These are phyloP conservation scores for Leptographium lundbergii DNA, from an alignment of 2,329 filamentous ascomycete genomes.

Conservation along the genomic window DNA sequence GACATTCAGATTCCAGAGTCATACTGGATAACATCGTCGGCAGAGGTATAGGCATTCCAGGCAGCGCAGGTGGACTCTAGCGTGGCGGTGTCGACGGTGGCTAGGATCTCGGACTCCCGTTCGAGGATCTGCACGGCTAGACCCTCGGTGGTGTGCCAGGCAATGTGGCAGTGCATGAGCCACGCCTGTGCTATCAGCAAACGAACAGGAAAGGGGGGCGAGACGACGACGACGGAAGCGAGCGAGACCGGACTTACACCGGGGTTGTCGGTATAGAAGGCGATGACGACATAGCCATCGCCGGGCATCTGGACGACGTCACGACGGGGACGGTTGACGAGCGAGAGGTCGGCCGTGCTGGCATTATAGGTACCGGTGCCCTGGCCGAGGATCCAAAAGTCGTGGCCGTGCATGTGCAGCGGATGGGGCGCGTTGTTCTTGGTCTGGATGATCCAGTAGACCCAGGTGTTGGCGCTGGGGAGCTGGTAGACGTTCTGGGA, in stretches of 20 bases:
- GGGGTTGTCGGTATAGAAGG: conserved; percentile 34
- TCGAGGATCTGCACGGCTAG: conserved; percentile 4
- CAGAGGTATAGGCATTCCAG: not conserved
- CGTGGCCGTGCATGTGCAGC: conserved; percentile 31
- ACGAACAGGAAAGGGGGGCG: not conserved
- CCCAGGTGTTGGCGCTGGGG: conserved; percentile 8
- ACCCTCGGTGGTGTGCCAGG: conserved; percentile 30
- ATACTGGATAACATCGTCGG: not conserved
- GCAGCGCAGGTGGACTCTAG: not conserved
- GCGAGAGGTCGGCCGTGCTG: conserved; percentile 15
- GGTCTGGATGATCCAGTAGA: conserved; percentile 10
- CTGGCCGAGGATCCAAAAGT: conserved; percentile 25
- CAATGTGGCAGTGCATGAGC: conserved; percentile 43
- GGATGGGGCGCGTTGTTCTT: conserved; percentile 18
- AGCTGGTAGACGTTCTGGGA: conserved; percentile 7
- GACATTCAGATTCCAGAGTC: conserved; percentile 2
- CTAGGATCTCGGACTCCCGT: not conserved
- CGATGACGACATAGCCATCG: conserved; percentile 30
- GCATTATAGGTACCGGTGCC: conserved; percentile 8
- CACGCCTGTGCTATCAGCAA: conserved; percentile 16
- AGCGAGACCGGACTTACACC: conserved; percentile 15
- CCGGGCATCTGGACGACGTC: conserved; percentile 28
- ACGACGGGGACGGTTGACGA: conserved; percentile 27
- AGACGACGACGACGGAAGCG: not conserved
- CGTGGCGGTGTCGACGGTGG: not conserved